Conservation (phyloP, 805 yeast species). For the Candida vartiovaarae region DNA sequence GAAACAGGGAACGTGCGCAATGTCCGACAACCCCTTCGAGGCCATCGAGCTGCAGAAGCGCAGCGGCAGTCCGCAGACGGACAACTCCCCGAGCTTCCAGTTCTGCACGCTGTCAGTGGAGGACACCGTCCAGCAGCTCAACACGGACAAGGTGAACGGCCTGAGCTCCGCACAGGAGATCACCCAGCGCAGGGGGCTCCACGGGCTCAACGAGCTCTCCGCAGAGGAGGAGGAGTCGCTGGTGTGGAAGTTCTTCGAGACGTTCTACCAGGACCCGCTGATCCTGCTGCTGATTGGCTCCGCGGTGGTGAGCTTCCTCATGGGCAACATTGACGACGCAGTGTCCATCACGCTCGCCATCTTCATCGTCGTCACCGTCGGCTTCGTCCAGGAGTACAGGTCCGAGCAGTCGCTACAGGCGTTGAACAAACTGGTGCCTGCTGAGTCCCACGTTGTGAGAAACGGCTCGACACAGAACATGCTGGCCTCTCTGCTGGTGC, state of each 20-base stretch:
- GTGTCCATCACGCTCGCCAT: conserved; percentile 90
- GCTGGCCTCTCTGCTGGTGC: conserved; percentile 81
- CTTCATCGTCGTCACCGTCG: conserved; percentile 89
- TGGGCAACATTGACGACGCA: conserved; percentile 97
- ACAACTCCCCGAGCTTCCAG: conserved; percentile 51
- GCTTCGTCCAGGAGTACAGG: conserved; percentile 94
- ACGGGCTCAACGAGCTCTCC: conserved; percentile 77
- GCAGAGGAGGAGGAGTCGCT: conserved; percentile 72
- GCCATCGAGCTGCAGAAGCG: conserved; percentile 9
- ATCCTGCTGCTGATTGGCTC: conserved; percentile 85
- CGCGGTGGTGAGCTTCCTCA: conserved; percentile 75
- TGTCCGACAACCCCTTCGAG: conserved; percentile 28
- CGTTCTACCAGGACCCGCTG: conserved; percentile 86
- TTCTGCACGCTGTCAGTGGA: conserved; percentile 56
- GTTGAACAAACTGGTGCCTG: conserved; percentile 87
- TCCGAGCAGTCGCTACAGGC: conserved; percentile 94
- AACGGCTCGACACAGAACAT: conserved; percentile 73
- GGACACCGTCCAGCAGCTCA: conserved; percentile 56
- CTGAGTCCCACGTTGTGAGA: conserved; percentile 89
- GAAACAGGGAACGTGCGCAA: background rate
- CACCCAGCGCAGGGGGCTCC: conserved; percentile 57
- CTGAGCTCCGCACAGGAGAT: conserved; percentile 65
- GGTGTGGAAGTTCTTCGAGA: conserved; percentile 63
- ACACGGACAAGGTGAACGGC: conserved; percentile 57
- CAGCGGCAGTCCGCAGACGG: conserved; percentile 24